phyloP scores from a whole-genome alignment of 495 filamentous ascomycete species.

The Daldinia grandis region DNA sequence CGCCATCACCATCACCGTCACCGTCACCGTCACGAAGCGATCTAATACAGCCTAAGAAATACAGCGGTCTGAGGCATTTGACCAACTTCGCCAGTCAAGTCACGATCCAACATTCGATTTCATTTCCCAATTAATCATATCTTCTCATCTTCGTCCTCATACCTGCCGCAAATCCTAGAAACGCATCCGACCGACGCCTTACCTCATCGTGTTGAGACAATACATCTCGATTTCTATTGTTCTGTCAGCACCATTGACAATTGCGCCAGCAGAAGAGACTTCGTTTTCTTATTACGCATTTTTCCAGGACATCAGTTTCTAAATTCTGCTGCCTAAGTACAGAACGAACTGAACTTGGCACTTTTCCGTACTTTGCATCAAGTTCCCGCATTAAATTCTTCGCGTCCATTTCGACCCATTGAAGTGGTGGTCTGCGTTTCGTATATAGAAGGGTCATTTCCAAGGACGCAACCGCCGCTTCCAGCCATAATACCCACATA shows the following conservation, averaged over 20 bases:
- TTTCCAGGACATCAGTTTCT: slow-evolving; percentile 35
- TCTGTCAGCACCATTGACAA: slow-evolving; percentile 15
- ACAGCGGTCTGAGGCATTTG: slow-evolving; percentile 47
- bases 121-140: slow-evolving; percentile 29
- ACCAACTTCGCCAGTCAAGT: slow-evolving; percentile 43
- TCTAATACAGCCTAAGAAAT: slow-evolving; percentile 6
- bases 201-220: slow-evolving; percentile 11
- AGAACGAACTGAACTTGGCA: slow-evolving; percentile 18
- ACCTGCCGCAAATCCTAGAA: slow-evolving; percentile 13
- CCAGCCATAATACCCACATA: slow-evolving; percentile 10
- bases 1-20: no score
- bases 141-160: slow-evolving; percentile 25
- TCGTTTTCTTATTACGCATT: slow-evolving; percentile 45
- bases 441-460: slow-evolving; percentile 34
- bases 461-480: slow-evolving; percentile 21
- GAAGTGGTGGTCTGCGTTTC: slow-evolving; percentile 37
- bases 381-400: slow-evolving; percentile 42
- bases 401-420: slow-evolving; percentile 40
- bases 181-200: slow-evolving; percentile 26
- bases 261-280: slow-evolving; percentile 27
- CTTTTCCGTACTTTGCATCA: slow-evolving; percentile 31
- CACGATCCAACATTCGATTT: slow-evolving; percentile 38
- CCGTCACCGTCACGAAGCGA: slow-evolving; percentile 12
- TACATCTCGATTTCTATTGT: slow-evolving; percentile 18
- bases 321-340: slow-evolving; percentile 14